These are phyloP conservation scores for Aspergillus uvarum DNA, from an alignment of 2,329 filamentous ascomycete species.

Conservation along the genomic window DNA sequence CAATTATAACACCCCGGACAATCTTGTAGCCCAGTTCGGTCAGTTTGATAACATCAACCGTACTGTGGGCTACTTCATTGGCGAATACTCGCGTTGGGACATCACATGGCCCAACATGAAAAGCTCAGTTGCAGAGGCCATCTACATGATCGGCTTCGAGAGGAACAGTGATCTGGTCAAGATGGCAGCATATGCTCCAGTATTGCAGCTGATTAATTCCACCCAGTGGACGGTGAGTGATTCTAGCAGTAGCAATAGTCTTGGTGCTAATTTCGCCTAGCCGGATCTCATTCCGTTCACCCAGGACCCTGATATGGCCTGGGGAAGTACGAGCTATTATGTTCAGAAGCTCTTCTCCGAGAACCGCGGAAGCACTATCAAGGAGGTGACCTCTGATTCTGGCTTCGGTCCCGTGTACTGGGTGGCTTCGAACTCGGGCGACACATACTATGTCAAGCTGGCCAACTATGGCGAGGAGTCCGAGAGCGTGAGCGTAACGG, in stretches of 20 bases:
- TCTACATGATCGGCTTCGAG: slow-evolving; percentile 46
- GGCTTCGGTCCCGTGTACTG: slow-evolving; percentile 31
- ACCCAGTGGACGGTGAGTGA: no score
- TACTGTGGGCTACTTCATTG: slow-evolving; percentile 27
- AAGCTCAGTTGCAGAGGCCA: slow-evolving; percentile 63
- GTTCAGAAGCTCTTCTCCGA: slow-evolving; percentile 30
- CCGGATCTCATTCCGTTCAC: no score
- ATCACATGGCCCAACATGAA: slow-evolving; percentile 20
- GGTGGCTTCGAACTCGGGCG: slow-evolving; percentile 24
- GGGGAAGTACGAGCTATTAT: slow-evolving; percentile 30
- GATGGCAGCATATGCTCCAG: no score
- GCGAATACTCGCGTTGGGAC: slow-evolving; percentile 26
- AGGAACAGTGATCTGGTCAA: no score
- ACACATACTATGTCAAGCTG: slow-evolving; percentile 24
- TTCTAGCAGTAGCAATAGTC: no score
- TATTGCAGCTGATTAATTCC: no score
- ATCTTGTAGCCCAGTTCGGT: no score
- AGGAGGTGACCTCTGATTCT: slow-evolving; percentile 21
- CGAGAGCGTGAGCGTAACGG: slow-evolving; percentile 21
- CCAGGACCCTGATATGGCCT: slow-evolving; percentile 13
- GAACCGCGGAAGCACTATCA: slow-evolving; percentile 25
- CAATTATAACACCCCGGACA: slow-evolving; percentile 31
- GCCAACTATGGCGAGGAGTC: slow-evolving; percentile 23
- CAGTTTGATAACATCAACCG: slow-evolving; percentile 23
- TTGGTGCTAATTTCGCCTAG: no score